A percentile compares a stretch with the other conserved stretches of the same genome.
Evolutionary conservation across 345 rosid species (phyloP).

Genomic region (Syzygium jambos): DNA sequence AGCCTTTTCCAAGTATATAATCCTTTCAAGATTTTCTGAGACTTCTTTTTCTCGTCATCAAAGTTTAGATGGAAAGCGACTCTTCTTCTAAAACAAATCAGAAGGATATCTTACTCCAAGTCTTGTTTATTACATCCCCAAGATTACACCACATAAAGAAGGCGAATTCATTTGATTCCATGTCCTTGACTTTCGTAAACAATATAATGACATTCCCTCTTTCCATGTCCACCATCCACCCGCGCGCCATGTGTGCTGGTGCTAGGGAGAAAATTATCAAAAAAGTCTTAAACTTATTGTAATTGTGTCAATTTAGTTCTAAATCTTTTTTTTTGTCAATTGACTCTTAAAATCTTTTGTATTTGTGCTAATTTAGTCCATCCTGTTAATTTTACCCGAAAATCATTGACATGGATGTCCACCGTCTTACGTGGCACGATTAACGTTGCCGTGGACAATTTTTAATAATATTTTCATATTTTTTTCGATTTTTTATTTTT

Average conservation of each 20-base stretch:
- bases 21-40: background rate
- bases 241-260: background rate
- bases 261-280: too few relatives aligned
- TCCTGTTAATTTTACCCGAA: too few relatives aligned
- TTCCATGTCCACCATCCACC: background rate
- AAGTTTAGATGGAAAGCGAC: background rate
- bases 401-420: too few relatives aligned
- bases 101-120: background rate
- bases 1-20: background rate
- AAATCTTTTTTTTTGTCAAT: too few relatives aligned
- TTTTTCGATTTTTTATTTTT: too few relatives aligned
- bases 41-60: background rate
- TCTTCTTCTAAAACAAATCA: background rate
- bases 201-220: background rate
- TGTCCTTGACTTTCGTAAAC: background rate
- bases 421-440: too few relatives aligned
- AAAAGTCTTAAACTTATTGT: too few relatives aligned
- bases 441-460: too few relatives aligned
- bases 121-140: background rate
- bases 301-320: too few relatives aligned
- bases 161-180: background rate
- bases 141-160: background rate
- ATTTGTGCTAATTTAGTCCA: too few relatives aligned
- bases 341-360: too few relatives aligned
- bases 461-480: too few relatives aligned